phyloP scores from a whole-genome alignment of 352 stramenopile genomes.

The Globisporangium nodosum region DNA sequence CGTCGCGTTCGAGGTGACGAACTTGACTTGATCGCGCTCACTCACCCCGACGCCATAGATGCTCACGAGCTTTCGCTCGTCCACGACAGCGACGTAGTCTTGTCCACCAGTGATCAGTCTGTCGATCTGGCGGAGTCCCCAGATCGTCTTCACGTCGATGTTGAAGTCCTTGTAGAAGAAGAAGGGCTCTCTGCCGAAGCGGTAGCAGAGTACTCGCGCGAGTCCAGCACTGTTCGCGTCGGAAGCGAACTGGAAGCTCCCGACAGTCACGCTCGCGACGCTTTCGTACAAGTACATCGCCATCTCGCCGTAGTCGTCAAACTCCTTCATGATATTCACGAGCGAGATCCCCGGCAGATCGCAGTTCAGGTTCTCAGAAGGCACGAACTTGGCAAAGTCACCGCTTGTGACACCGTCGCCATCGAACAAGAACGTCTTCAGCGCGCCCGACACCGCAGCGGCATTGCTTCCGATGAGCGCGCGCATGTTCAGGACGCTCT shows the following conservation, averaged over 20 bases:
- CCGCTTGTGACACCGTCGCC: slow-evolving; percentile 51
- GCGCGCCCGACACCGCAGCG: slow-evolving; percentile 32
- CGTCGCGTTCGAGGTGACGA: slow-evolving; percentile 20
- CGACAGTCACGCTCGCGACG: slow-evolving; percentile 28
- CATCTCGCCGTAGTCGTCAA: slow-evolving; percentile 56
- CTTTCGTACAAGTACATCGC: slow-evolving; percentile 69
- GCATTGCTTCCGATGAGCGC: slow-evolving; percentile 31
- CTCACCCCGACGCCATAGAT: slow-evolving; percentile 54
- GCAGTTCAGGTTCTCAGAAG: slow-evolving; percentile 24
- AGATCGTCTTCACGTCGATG: slow-evolving; percentile 65
- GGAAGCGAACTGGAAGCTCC: slow-evolving; percentile 38
- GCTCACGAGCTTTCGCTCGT: slow-evolving; percentile 49
- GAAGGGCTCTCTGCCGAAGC: slow-evolving; percentile 50
- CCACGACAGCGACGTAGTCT: slow-evolving; percentile 41
- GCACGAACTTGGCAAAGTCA: slow-evolving; percentile 62
- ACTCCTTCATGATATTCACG: slow-evolving; percentile 56
- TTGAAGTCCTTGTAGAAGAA: slow-evolving; percentile 46
- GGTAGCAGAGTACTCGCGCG: slow-evolving; percentile 47
- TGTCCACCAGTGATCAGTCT: slow-evolving; percentile 11
- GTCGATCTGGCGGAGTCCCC: slow-evolving; percentile 25
- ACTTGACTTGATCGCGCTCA: slow-evolving; percentile 46
- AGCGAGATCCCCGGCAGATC: slow-evolving; percentile 31
- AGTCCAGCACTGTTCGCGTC: slow-evolving; percentile 29
- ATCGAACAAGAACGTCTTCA: slow-evolving; percentile 63
- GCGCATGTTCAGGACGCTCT: slow-evolving; percentile 51